Conservation (phyloP, 2,329 filamentous ascomycete genomes). For the Penicillium sp. region DNA sequence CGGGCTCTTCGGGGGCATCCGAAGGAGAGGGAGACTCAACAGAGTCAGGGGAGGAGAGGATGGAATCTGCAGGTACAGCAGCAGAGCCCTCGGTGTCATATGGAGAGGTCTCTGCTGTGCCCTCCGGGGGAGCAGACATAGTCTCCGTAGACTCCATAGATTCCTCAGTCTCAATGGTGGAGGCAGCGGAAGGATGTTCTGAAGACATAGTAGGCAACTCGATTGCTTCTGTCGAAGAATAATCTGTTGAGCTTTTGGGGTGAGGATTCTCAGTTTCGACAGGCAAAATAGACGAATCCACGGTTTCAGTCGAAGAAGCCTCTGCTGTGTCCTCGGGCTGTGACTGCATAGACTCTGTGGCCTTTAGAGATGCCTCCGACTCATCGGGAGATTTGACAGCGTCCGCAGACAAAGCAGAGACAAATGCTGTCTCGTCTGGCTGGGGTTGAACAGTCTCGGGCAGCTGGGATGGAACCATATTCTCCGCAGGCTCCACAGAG, state of each 20-base stretch:
- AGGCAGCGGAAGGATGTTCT: background rate
- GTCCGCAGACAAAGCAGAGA: background rate
- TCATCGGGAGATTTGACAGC: background rate
- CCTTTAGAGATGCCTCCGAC: background rate
- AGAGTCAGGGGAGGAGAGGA: background rate
- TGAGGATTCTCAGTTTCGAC: background rate
- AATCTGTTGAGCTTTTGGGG: background rate
- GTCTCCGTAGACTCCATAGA: background rate
- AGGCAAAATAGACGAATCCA: background rate
- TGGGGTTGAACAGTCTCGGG: background rate
- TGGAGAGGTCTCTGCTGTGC: background rate
- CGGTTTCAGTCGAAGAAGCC: background rate
- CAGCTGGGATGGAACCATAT: background rate
- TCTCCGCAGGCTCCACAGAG: background rate
- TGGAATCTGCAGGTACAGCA: background rate
- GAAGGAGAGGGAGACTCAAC: background rate
- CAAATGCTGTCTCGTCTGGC: background rate
- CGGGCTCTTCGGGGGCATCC: background rate
- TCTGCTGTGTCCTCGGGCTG: background rate
- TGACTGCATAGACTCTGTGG: background rate
- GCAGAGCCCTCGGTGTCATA: background rate
- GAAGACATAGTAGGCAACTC: background rate
- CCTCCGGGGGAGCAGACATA: background rate
- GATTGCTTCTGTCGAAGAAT: background rate
- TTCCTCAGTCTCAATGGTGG: background rate